Evolutionary conservation across 148 eudicot species (phyloP).

Genomic region (Rhododendron molle): DNA sequence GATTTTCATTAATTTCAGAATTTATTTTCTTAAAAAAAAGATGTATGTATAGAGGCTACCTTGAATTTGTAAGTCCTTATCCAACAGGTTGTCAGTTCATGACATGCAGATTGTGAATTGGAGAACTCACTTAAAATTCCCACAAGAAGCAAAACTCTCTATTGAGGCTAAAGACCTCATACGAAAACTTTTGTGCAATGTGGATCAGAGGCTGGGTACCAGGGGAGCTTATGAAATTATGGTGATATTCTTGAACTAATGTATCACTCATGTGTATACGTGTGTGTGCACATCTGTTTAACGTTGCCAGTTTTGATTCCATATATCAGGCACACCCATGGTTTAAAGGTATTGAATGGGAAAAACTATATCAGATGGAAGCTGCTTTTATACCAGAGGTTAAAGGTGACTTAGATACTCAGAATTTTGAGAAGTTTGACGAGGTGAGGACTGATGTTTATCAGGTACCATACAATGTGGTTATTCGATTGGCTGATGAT

Average conservation of each 20-base stretch:
- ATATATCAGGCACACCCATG: constrained; percentile 31
- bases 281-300: background rate
- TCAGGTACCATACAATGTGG: background rate
- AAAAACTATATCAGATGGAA: constrained; percentile 31
- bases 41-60: background rate
- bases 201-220: constrained; percentile 26
- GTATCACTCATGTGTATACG: background rate
- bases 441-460: constrained; percentile 22
- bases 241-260: constrained; percentile 5
- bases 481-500: background rate
- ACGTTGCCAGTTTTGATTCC: background rate
- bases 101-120: constrained; percentile 31
- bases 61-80: background rate
- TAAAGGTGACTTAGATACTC: constrained; percentile 37
- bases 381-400: constrained; percentile 45
- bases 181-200: constrained; percentile 25
- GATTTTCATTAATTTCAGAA: background rate
- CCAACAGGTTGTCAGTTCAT: background rate
- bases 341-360: constrained; percentile 34
- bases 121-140: constrained; percentile 19
- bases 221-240: constrained; percentile 32
- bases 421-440: constrained; percentile 41
- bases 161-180: constrained; percentile 30
- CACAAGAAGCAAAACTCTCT: constrained; percentile 31
- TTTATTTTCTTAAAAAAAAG: background rate